Evolutionary conservation across 352 stramenopile species (phyloP).

Genomic region (Pilasporangium apinafurcum): DNA sequence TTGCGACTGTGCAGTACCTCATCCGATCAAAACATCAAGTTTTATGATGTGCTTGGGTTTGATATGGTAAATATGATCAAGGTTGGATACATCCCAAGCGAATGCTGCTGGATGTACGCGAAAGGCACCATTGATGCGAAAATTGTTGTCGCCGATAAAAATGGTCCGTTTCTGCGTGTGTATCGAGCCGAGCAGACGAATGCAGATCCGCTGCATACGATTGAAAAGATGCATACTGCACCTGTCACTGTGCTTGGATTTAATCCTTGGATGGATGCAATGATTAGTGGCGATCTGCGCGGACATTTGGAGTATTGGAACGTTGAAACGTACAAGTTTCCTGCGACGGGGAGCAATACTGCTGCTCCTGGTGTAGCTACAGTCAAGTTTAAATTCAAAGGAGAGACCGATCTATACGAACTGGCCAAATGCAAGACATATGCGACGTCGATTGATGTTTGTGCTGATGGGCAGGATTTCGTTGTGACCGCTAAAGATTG

Average conservation of each 20-base stretch:
- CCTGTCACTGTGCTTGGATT: constrained; percentile 89
- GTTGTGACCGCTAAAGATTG: constrained; percentile 84
- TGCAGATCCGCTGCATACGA: constrained; percentile 42
- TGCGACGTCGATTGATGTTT: constrained; percentile 73
- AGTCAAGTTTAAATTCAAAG: constrained; percentile 90
- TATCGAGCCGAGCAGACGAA: constrained; percentile 77
- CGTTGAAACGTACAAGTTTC: constrained; percentile 55
- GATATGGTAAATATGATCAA: constrained; percentile 98
- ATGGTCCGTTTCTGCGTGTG: constrained; percentile 63
- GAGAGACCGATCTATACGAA: constrained; percentile 96
- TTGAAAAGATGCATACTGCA: constrained; percentile 87
- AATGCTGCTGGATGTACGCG: constrained; percentile 69
- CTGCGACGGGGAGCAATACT: constrained; percentile 4
- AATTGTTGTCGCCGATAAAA: constrained; percentile 73
- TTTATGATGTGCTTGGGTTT: constrained; percentile 98
- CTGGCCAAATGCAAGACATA: constrained; percentile 91
- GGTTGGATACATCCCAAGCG: constrained; percentile 56
- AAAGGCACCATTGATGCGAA: constrained; percentile 53
- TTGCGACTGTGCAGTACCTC: constrained; percentile 81
- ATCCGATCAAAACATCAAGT: constrained; percentile 94
- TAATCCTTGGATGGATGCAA: constrained; percentile 75
- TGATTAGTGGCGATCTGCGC: constrained; percentile 89
- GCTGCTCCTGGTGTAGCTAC: constrained; percentile 3
- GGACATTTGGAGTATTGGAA: constrained; percentile 96
- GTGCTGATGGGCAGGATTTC: constrained; percentile 63